Percentiles rank a stretch among this genome's conserved stretches.
Conservation (phyloP, 2,329 filamentous ascomycete species). For the Tolypocladium inflatum region DNA sequence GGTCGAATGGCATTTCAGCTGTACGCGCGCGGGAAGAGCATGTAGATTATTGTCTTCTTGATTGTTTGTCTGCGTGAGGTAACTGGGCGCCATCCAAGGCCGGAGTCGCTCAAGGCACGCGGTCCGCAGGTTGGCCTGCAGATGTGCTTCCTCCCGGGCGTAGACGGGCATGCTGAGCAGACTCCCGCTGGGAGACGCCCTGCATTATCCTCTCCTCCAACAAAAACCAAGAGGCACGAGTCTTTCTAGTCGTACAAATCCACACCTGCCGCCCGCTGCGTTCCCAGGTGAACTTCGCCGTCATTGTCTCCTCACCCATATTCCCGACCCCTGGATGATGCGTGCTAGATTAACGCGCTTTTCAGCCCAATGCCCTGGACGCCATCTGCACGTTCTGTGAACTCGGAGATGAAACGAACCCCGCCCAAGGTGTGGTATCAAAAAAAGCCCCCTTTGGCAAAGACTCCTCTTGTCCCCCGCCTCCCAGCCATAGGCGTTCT, state of each 20-base stretch:
- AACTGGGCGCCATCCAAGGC: background rate
- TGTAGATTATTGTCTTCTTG: conserved; percentile 5
- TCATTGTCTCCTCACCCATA: conserved; percentile 16
- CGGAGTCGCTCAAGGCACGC: background rate
- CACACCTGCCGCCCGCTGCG: conserved; percentile 5
- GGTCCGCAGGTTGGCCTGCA: background rate
- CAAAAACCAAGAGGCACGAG: conserved; percentile 4
- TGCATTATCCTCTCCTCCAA: background rate
- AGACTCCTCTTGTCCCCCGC: conserved; percentile 18
- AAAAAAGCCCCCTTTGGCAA: conserved; percentile 16
- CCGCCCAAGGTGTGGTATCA: conserved; percentile 18
- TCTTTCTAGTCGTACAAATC: conserved; percentile 23
- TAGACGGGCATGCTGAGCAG: background rate
- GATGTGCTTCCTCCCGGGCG: background rate
- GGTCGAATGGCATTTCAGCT: background rate
- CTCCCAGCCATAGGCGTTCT: conserved; percentile 10
- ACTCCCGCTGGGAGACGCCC: too few relatives aligned
- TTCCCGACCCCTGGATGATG: conserved; percentile 28
- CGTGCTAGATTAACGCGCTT: conserved; percentile 30
- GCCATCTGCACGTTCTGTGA: conserved; percentile 24
- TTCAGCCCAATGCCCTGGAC: conserved; percentile 23
- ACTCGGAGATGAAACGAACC: conserved; percentile 14
- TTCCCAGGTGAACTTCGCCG: background rate
- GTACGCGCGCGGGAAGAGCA: background rate
- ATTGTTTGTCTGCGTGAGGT: background rate